phyloP scores from a whole-genome alignment of 805 yeast genomes.

The Barnettozyma populi region DNA sequence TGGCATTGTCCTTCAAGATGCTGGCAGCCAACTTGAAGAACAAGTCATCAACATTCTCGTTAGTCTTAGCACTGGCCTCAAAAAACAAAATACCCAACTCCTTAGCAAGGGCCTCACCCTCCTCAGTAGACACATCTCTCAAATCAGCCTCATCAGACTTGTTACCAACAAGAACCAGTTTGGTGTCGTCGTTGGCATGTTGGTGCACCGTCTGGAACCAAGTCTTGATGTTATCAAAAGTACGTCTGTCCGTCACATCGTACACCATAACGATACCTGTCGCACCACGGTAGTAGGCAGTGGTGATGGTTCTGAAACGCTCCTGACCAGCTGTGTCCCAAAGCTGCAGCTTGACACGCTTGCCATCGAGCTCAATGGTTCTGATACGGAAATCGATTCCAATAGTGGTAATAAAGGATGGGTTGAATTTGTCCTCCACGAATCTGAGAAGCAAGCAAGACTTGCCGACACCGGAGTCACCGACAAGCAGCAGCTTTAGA shows the following conservation, averaged over 20 bases:
- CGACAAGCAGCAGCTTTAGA: constrained; percentile 87
- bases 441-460: constrained; percentile 88
- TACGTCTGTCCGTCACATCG: constrained; percentile 83
- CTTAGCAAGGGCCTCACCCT: constrained; percentile 83
- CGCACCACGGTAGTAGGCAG: constrained; percentile 89
- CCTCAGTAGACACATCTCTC: constrained; percentile 83
- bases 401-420: constrained; percentile 93
- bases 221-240: constrained; percentile 86
- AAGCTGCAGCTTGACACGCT: constrained; percentile 87
- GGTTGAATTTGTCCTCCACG: constrained; percentile 95
- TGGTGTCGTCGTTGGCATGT: constrained; percentile 95
- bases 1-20: constrained; percentile 32
- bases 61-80: constrained; percentile 95
- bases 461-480: constrained; percentile 89
- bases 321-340: constrained; percentile 99
- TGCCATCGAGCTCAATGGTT: constrained; percentile 90
- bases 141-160: constrained; percentile 87
- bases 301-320: constrained; percentile 87
- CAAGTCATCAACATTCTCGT: constrained; percentile 85
- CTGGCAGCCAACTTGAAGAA: constrained; percentile 74
- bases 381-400: constrained; percentile 98
- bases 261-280: constrained; percentile 81
- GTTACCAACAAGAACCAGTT: constrained; percentile 90
- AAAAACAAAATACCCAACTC: constrained; percentile 86
- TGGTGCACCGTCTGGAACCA: constrained; percentile 96